Conservation (phyloP, 2,329 filamentous ascomycete genomes). For the Fusarium foetens region DNA sequence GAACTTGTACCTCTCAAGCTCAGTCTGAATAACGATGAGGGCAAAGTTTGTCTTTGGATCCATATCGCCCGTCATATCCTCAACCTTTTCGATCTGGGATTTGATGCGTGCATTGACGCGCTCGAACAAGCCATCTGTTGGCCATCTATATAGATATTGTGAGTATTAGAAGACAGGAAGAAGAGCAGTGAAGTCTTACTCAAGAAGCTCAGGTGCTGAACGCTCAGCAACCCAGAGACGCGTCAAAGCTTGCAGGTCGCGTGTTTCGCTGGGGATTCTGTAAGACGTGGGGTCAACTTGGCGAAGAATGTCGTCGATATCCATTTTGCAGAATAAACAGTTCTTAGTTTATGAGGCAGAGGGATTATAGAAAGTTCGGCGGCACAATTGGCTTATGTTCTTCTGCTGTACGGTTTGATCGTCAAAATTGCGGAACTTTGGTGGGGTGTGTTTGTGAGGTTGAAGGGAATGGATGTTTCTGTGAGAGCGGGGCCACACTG, state of each 20-base stretch:
- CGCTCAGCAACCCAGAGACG: constrained; percentile 94
- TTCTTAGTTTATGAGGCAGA: neutral
- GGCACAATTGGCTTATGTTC: neutral
- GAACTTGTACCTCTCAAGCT: constrained; percentile 94
- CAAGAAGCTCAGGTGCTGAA: constrained; percentile 86
- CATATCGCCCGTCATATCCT: constrained; percentile 83
- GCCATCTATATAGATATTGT: constrained; percentile 67
- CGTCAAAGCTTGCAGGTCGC: constrained; percentile 88
- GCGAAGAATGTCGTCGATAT: constrained; percentile 83
- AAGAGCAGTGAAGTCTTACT: constrained; percentile 58
- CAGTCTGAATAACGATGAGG: constrained; percentile 94
- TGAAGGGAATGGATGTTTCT: constrained; percentile 21
- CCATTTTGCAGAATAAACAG: constrained; percentile 60
- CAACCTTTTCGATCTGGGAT: constrained; percentile 75
- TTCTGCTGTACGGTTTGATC: neutral
- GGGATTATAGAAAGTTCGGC: neutral
- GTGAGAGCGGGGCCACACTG: constrained; percentile 23
- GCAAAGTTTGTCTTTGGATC: constrained; percentile 92
- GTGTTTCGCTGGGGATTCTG: constrained; percentile 66
- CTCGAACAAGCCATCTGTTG: constrained; percentile 79
- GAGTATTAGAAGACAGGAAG: neutral
- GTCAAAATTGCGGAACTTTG: constrained; percentile 11
- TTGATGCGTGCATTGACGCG: constrained; percentile 79
- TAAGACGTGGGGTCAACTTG: constrained; percentile 72
- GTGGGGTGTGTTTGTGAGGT: constrained; percentile 20